A percentile compares a stretch with the other conserved stretches of the same genome.
phyloP scores from a whole-genome alignment of 495 filamentous ascomycete species.

The Penicillium bovifimosum region DNA sequence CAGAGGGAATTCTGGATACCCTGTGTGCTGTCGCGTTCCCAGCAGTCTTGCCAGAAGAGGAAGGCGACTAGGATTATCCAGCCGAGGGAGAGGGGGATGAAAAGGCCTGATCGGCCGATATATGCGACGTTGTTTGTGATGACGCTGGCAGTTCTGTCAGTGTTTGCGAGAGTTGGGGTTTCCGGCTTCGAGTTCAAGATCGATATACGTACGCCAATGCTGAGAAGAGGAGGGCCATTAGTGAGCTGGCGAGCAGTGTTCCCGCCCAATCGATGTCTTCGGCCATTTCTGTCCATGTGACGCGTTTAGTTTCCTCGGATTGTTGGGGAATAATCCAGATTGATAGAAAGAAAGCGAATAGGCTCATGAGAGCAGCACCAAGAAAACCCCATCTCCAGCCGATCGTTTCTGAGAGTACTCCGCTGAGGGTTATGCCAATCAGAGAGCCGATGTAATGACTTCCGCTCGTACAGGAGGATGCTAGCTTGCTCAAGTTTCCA shows the following conservation, averaged over 20 bases:
- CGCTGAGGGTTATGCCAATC: conserved; percentile 41
- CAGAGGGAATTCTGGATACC: conserved; percentile 47
- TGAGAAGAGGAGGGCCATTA: conserved; percentile 38
- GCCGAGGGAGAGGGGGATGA: conserved; percentile 34
- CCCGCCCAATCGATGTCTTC: conserved; percentile 47
- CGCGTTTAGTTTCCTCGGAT: conserved; percentile 1
- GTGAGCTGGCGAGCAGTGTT: conserved; percentile 26
- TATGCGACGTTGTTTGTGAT: conserved; percentile 28
- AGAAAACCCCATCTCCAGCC: conserved; percentile 47
- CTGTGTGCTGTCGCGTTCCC: conserved; percentile 40
- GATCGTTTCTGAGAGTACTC: conserved; percentile 40
- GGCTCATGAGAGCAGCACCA: conserved; percentile 34
- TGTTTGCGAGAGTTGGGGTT: not conserved
- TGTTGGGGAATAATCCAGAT: conserved; percentile 31
- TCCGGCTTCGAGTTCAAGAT: not conserved
- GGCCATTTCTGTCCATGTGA: conserved; percentile 19
- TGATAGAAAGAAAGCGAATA: conserved; percentile 27
- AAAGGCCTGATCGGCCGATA: conserved; percentile 27
- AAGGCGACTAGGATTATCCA: conserved; percentile 41
- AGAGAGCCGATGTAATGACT: conserved; percentile 45
- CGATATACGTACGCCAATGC: conserved; percentile 34
- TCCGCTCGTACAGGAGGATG: conserved; percentile 40
- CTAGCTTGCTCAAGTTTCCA: conserved; percentile 39
- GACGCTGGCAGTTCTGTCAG: conserved; percentile 13
- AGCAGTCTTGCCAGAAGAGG: conserved; percentile 40